A percentile compares a stretch with the other conserved stretches of the same genome.
phyloP scores from a whole-genome alignment of 495 filamentous ascomycete genomes.

The Trichoderma virens region DNA sequence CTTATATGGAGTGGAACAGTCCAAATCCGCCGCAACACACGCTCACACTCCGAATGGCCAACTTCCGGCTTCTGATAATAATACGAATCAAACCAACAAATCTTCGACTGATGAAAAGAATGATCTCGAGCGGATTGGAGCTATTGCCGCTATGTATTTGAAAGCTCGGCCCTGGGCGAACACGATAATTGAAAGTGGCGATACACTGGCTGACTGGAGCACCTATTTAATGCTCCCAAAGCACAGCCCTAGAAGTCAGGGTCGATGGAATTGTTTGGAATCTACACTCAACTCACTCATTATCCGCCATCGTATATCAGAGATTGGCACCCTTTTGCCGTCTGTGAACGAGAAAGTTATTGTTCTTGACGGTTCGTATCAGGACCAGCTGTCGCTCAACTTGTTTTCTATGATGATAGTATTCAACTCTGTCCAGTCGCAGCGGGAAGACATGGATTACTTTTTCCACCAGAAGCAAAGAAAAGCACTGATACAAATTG shows the following conservation, averaged over 20 bases:
- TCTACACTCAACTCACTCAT: constrained; percentile 68
- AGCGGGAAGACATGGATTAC: constrained; percentile 75
- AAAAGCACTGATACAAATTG: constrained; percentile 53
- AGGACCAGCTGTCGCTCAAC: constrained; percentile 78
- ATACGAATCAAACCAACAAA: constrained; percentile 15
- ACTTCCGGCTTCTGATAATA: not conserved
- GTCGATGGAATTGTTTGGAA: constrained; percentile 56
- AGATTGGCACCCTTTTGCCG: constrained; percentile 59
- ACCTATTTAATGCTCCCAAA: constrained; percentile 64
- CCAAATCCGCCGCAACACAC: not conserved
- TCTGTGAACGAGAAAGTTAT: constrained; percentile 62
- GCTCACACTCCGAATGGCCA: not conserved
- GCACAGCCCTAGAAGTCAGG: constrained; percentile 41
- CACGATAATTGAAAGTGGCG: constrained; percentile 23
- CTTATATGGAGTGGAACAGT: constrained; percentile 55
- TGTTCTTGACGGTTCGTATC: constrained; percentile 70
- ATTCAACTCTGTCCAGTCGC: constrained; percentile 84
- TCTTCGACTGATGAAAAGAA: constrained; percentile 47
- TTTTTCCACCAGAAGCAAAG: constrained; percentile 73
- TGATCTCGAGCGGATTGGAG: constrained; percentile 68
- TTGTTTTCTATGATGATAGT: constrained; percentile 73
- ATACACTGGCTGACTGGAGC: constrained; percentile 53
- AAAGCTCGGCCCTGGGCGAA: constrained; percentile 68
- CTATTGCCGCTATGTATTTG: constrained; percentile 62
- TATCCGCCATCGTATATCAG: constrained; percentile 66